phyloP scores from a whole-genome alignment of 495 filamentous ascomycete species.

The Parathielavia appendiculata region DNA sequence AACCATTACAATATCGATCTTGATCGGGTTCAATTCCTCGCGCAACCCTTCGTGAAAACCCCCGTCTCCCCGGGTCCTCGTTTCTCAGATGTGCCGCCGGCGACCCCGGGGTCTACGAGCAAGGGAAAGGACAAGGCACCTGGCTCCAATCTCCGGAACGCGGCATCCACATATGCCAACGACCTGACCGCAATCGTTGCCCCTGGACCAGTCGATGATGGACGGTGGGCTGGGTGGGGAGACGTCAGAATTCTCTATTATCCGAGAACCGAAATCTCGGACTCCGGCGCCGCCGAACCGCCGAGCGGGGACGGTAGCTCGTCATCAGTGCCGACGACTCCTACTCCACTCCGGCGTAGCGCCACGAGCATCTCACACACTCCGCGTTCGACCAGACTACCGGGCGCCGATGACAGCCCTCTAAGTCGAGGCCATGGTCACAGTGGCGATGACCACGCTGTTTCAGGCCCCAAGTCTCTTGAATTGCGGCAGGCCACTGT shows the following conservation, averaged over 20 bases:
- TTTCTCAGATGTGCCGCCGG: conserved; percentile 38
- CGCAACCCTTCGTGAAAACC: conserved; percentile 75
- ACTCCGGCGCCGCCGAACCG: conserved; percentile 11
- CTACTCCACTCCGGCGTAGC: conserved; percentile 46
- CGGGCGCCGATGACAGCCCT: conserved; percentile 39
- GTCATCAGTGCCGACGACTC: conserved; percentile 35
- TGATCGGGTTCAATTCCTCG: conserved; percentile 76
- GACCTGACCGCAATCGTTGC: conserved; percentile 70
- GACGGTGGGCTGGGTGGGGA: conserved; percentile 46
- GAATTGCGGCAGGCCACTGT: conserved; percentile 66
- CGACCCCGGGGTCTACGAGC: conserved; percentile 42
- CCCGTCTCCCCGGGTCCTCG: conserved; percentile 30
- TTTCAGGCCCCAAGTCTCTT: conserved; percentile 51
- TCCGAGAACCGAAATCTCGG: conserved; percentile 28
- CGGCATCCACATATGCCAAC: conserved; percentile 61
- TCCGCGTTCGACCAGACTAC: conserved; percentile 33
- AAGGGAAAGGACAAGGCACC: conserved; percentile 70
- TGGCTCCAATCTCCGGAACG: conserved; percentile 32
- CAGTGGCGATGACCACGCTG: conserved; percentile 50
- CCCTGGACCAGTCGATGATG: conserved; percentile 34
- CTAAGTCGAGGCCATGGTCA: conserved; percentile 29
- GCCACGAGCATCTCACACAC: conserved; percentile 36
- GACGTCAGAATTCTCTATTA: conserved; percentile 47
- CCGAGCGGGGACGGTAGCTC: conserved; percentile 9
- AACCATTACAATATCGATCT: conserved; percentile 94